Conservation (phyloP, 768 basidiomycete species). For the Amanita fuliginea region DNA sequence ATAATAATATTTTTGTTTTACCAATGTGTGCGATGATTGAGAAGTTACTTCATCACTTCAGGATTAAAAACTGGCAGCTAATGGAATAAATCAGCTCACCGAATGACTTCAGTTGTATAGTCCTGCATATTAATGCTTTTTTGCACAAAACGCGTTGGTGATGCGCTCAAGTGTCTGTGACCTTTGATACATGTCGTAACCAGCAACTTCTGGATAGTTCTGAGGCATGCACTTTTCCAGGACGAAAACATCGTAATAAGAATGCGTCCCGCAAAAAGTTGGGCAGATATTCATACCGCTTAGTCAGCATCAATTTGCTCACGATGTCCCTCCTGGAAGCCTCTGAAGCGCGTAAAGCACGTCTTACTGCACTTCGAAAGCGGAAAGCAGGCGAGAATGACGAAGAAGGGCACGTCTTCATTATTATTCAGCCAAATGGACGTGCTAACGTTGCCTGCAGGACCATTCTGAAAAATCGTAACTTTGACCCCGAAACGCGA, state of each 20-base stretch:
- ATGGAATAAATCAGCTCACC: conserved; percentile 26
- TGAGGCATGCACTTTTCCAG: conserved; percentile 19
- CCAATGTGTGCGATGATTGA: conserved; percentile 97
- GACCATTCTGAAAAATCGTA: conserved; percentile 51
- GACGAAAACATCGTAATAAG: conserved; percentile 16
- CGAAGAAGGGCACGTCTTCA: conserved; percentile 32
- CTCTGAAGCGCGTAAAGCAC: conserved; percentile 73
- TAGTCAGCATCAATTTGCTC: conserved; percentile 18
- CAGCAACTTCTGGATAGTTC: conserved; percentile 13
- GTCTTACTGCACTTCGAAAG: conserved; percentile 66
- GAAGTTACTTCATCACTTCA: conserved; percentile 55
- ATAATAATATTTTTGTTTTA: no score
- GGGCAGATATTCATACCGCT: conserved; percentile 7
- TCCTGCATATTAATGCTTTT: conserved; percentile 43
- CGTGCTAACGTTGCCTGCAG: neutral
- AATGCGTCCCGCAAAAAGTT: neutral
- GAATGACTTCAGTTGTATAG: conserved; percentile 56
- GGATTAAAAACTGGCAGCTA: neutral
- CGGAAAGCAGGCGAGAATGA: conserved; percentile 49
- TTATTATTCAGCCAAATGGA: neutral
- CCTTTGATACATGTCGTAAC: conserved; percentile 8
- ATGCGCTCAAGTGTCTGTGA: conserved; percentile 17
- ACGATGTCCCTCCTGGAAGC: conserved; percentile 57
- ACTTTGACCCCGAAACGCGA: conserved; percentile 85
- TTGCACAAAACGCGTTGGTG: conserved; percentile 17